Conservation (phyloP, 2,329 filamentous ascomycete species). For the Chlorencoelia australis region DNA sequence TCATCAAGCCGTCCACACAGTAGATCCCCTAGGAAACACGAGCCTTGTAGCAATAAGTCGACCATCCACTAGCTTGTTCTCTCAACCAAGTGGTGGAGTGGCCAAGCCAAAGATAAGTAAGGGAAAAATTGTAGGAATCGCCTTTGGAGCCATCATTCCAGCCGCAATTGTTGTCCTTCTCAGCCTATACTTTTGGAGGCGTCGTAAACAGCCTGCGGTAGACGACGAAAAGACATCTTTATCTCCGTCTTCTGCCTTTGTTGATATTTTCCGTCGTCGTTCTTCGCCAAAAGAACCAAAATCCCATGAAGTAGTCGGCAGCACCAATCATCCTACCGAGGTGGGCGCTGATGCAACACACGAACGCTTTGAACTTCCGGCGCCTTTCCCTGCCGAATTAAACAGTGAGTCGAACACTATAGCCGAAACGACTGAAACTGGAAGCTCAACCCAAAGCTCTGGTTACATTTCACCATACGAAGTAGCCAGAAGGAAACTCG, state of each 20-base stretch:
- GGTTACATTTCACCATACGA: constrained; percentile 40
- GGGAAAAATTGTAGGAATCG: constrained; percentile 21
- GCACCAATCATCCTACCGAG: constrained; percentile 36
- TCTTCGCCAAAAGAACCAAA: constrained; percentile 27
- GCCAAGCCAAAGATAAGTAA: constrained; percentile 9
- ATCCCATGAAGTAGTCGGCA: constrained; percentile 42
- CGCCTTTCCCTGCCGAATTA: constrained; percentile 16
- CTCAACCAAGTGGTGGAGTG: not conserved
- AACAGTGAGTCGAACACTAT: constrained; percentile 18
- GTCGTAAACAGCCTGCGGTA: constrained; percentile 24
- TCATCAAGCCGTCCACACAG: constrained; percentile 24
- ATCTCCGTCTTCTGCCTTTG: constrained; percentile 34
- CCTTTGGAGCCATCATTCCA: constrained; percentile 8
- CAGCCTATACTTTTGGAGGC: constrained; percentile 1
- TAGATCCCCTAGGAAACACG: constrained; percentile 16
- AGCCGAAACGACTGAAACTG: constrained; percentile 16
- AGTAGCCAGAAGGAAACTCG: constrained; percentile 38
- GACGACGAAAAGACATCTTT: constrained; percentile 14
- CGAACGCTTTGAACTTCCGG: constrained; percentile 18
- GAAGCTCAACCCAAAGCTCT: constrained; percentile 24
- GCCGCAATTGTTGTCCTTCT: constrained; percentile 9
- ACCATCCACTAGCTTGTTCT: constrained; percentile 1
- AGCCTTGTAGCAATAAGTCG: constrained; percentile 17
- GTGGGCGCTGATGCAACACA: constrained; percentile 18
- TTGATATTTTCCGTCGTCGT: constrained; percentile 33